Base-by-base conservation (phyloP, 1,139 yeast genomes). In the Lodderomyces theae region DNA sequence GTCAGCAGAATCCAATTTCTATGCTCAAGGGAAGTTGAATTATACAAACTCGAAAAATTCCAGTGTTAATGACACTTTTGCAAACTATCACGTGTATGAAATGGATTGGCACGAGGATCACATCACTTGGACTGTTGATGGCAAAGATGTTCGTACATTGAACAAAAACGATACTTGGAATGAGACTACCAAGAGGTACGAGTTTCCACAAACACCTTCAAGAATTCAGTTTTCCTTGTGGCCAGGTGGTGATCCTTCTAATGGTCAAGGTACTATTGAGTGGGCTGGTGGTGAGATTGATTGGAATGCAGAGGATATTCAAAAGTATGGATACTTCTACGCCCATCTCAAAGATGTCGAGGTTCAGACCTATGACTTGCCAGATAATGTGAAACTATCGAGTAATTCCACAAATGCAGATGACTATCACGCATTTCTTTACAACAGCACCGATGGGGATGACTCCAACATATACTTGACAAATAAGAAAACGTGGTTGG, bases 281-380 rank as follows among this genome's bases (percentile, higher is more conserved):
- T 90, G 97, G 97, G 95, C 97, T 29, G 97, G 97, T 58, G 97
- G 97, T 57, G 66, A 56, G 5, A 79, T 89, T 44, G 77, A 88
- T 66, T 90, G 97, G 97, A 66, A 82, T 60, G 74, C 92, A 24
- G 61, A 71, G 5, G 96, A 88, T 62, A 79, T 88, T 46, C 54
- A 70, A 46, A 68, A 84, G 44, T 77, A 82, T 39, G 96, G 97
- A 21, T 89, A 88, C 66, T 82, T 79, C 64, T 87, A 80, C 57
- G 81, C 86, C 29, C 72, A 77, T 46, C 54, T 89, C 39, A 72
- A 82, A 54, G 74, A 76, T 38, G 68, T 87, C 29, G 66, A 74
- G 10, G 74, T 88, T 38, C 72, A 77, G 34, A 77, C 95, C 52
- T 84, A 86, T 61, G 88, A 77, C 53, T 72, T 86, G 30, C 96